These are phyloP conservation scores for Firmiana major DNA, from an alignment of 345 rosid genomes.

Conservation along the genomic window DNA sequence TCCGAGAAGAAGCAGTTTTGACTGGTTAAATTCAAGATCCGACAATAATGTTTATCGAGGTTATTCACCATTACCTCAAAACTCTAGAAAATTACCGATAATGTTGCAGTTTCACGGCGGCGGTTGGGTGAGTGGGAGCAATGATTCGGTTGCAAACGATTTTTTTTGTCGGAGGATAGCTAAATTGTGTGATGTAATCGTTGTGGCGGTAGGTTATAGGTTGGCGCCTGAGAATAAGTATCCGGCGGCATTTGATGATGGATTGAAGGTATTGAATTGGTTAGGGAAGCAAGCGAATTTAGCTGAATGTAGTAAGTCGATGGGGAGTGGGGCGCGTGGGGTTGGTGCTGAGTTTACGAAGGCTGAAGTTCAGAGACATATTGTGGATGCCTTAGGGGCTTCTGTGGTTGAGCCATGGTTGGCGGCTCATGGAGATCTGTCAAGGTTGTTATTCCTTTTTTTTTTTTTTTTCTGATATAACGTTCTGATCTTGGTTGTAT, in stretches of 20 bases:
- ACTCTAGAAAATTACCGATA: conserved; percentile 55
- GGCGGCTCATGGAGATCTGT: conserved; percentile 85
- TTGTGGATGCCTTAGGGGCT: conserved; percentile 78
- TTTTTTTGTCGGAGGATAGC: conserved; percentile 73
- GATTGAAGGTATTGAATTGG: conserved; percentile 80
- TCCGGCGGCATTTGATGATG: conserved; percentile 87
- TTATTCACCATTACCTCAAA: conserved; percentile 49
- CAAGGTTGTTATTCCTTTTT: conserved; percentile 50
- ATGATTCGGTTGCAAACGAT: conserved; percentile 89
- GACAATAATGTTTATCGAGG: conserved; percentile 53
- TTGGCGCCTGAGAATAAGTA: conserved; percentile 83
- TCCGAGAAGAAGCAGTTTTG: conserved; percentile 48
- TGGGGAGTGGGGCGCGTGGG: conserved; percentile 44
- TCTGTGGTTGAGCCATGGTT: conserved; percentile 97
- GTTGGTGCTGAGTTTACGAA: conserved; percentile 58
- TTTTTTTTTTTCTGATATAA: background rate
- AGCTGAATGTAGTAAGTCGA: conserved; percentile 74
- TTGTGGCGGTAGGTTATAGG: conserved; percentile 85
- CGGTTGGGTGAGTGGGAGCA: conserved; percentile 93
- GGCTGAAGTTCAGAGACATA: conserved; percentile 53
- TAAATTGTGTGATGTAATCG: conserved; percentile 77
- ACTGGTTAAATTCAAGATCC: conserved; percentile 39
- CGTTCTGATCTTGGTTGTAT: conserved; percentile 13
- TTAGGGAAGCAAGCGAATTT: conserved; percentile 89
- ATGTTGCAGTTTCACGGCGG: conserved; percentile 96